These are phyloP conservation scores for Ascochyta viciae-villosae DNA, from an alignment of 2,329 filamentous ascomycete species.

Conservation along the genomic window DNA sequence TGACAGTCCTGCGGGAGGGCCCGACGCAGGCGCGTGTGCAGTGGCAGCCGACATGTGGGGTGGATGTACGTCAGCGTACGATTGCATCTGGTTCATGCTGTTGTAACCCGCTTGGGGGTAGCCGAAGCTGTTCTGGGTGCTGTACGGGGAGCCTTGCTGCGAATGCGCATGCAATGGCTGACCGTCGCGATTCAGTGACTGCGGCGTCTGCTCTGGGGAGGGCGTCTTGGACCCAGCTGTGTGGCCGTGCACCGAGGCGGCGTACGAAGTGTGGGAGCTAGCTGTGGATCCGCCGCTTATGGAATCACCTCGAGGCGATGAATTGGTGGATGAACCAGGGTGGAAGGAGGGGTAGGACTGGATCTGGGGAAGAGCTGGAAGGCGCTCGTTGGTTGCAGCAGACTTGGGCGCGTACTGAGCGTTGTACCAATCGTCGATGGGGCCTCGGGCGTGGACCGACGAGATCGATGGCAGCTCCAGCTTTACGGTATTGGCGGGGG, in stretches of 20 bases:
- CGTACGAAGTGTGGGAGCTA: slow-evolving; percentile 64
- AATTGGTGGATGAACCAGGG: slow-evolving; percentile 70
- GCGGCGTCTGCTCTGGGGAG: slow-evolving; percentile 70
- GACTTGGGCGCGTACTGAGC: slow-evolving; percentile 69
- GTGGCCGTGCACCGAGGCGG: slow-evolving; percentile 61
- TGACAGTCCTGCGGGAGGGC: slow-evolving; percentile 73
- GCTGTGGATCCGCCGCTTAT: slow-evolving; percentile 67
- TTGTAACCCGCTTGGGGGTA: slow-evolving; percentile 50
- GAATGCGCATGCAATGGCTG: slow-evolving; percentile 49
- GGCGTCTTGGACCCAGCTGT: slow-evolving; percentile 74
- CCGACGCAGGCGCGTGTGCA: slow-evolving; percentile 76
- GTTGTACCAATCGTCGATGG: slow-evolving; percentile 75
- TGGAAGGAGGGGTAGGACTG: slow-evolving; percentile 60
- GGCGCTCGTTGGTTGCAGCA: slow-evolving; percentile 74
- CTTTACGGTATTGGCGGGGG: slow-evolving; percentile 73
- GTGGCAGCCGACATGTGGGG: slow-evolving; percentile 80
- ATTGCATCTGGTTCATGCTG: slow-evolving; percentile 81
- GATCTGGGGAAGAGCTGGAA: slow-evolving; percentile 74
- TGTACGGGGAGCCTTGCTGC: slow-evolving; percentile 50
- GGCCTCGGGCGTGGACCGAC: slow-evolving; percentile 81
- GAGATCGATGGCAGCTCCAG: slow-evolving; percentile 92
- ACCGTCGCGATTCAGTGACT: slow-evolving; percentile 47
- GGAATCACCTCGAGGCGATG: slow-evolving; percentile 78
- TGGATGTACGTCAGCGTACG: slow-evolving; percentile 84
- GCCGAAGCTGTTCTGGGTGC: slow-evolving; percentile 48